These are phyloP conservation scores for Colletotrichum lupini DNA, from an alignment of 2,329 filamentous ascomycete species.

Conservation along the genomic window DNA sequence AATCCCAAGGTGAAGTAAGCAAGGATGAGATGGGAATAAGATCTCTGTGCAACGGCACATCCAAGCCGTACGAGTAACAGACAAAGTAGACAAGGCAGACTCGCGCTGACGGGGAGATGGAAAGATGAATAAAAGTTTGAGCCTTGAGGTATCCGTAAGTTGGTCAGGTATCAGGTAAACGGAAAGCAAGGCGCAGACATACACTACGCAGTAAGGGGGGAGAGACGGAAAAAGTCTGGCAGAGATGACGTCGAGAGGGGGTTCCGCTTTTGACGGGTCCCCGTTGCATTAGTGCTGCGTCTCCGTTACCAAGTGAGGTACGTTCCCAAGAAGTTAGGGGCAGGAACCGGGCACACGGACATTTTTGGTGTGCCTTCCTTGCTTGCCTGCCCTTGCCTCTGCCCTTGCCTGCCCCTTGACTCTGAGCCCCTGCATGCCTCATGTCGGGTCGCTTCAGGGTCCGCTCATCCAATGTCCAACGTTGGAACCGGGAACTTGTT, in stretches of 20 bases:
- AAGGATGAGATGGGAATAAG: background rate
- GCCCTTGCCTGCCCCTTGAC: no score
- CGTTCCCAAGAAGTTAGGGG: background rate
- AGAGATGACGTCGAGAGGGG: constrained; percentile 27
- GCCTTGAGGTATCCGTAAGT: no score
- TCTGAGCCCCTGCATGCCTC: background rate
- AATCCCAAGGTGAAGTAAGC: no score
- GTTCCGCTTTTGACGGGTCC: background rate
- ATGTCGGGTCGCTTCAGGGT: background rate
- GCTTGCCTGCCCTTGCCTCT: background rate
- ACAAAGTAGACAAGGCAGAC: constrained; percentile 5
- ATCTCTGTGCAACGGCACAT: background rate
- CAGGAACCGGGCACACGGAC: background rate
- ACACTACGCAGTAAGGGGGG: background rate
- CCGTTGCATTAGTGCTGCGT: background rate
- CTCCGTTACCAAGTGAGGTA: no score
- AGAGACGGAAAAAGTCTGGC: constrained; percentile 2
- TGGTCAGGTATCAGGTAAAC: background rate
- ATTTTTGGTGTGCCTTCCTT: background rate
- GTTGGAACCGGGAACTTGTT: background rate
- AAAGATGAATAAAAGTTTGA: background rate
- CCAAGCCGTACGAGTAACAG: background rate
- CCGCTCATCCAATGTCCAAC: background rate
- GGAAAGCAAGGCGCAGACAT: background rate
- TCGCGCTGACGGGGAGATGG: background rate